Conservation (phyloP, 2,329 filamentous ascomycete genomes). For the Arthroderma sp. region DNA sequence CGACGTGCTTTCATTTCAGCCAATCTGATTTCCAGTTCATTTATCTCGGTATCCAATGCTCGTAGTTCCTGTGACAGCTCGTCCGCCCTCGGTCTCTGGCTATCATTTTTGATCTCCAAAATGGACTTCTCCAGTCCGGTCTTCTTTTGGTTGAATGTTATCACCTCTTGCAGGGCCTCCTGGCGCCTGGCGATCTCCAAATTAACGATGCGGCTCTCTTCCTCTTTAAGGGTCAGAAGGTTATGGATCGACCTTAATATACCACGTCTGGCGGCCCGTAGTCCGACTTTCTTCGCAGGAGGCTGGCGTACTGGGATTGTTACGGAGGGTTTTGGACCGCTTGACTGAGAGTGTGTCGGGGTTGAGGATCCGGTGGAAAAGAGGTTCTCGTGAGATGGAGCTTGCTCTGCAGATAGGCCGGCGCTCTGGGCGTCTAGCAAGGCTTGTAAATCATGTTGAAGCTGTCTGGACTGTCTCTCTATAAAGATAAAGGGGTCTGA, state of each 20-base stretch:
- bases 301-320: conserved; percentile 28
- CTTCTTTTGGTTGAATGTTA: conserved; percentile 38
- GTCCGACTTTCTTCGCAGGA: conserved; percentile 33
- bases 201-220: conserved; percentile 41
- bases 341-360: conserved; percentile 18
- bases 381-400: conserved; percentile 26
- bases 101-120: conserved; percentile 33
- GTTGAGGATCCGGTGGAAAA: conserved; percentile 38
- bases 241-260: conserved; percentile 45
- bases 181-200: conserved; percentile 33
- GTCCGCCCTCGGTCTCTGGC: conserved; percentile 31
- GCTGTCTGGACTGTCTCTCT: conserved; percentile 39
- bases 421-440: conserved; percentile 50
- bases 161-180: conserved; percentile 37
- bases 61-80: conserved; percentile 38
- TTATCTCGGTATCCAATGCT: conserved; percentile 42
- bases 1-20: conserved; percentile 43
- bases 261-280: conserved; percentile 41
- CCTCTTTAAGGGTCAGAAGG: conserved; percentile 41
- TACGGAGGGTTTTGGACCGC: conserved; percentile 21
- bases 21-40: conserved; percentile 42
- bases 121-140: conserved; percentile 39
- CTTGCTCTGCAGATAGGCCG: conserved; percentile 38
- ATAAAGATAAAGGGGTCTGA: conserved; percentile 36
- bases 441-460: conserved; percentile 45